A percentile compares a stretch with the other conserved stretches of the same genome.
Evolutionary conservation across 805 yeast species (phyloP).

Genomic region (Diddensiella transvaalensis): DNA sequence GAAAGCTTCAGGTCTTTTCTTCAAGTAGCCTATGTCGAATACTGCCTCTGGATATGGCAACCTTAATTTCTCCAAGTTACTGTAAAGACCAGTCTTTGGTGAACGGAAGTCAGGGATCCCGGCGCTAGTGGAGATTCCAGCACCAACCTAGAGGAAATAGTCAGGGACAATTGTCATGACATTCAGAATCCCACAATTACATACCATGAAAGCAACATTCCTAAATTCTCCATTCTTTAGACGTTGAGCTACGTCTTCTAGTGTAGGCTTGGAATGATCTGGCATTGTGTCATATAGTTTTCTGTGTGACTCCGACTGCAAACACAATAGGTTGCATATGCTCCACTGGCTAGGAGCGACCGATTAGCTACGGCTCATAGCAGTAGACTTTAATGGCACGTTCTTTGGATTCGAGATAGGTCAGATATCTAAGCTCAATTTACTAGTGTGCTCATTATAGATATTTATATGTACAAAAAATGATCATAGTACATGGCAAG

Average conservation of each 20-base stretch:
- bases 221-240: constrained; percentile 20
- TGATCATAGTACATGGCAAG: too few species aligned
- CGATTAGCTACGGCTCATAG: too few species aligned
- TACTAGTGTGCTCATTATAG: too few species aligned
- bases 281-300: not conserved
- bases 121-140: constrained; percentile 89
- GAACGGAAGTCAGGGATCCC: constrained; percentile 96
- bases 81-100: constrained; percentile 76
- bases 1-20: constrained; percentile 75
- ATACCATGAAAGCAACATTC: constrained; percentile 34
- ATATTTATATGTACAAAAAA: too few species aligned
- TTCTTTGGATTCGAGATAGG: too few species aligned
- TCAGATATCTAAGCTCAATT: too few species aligned
- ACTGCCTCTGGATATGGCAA: constrained; percentile 95
- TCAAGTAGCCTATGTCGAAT: constrained; percentile 81
- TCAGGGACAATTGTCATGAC: too few species aligned
- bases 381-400: too few species aligned
- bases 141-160: constrained; percentile 61
- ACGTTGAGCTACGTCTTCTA: constrained; percentile 22
- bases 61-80: constrained; percentile 63
- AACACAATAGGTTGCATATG: too few species aligned
- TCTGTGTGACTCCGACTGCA: not conserved
- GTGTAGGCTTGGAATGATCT: constrained; percentile 3
- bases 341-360: too few species aligned
- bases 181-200: too few species aligned